Conservation (phyloP, 176 grass and related monocot species). For the Zea luxurians region DNA sequence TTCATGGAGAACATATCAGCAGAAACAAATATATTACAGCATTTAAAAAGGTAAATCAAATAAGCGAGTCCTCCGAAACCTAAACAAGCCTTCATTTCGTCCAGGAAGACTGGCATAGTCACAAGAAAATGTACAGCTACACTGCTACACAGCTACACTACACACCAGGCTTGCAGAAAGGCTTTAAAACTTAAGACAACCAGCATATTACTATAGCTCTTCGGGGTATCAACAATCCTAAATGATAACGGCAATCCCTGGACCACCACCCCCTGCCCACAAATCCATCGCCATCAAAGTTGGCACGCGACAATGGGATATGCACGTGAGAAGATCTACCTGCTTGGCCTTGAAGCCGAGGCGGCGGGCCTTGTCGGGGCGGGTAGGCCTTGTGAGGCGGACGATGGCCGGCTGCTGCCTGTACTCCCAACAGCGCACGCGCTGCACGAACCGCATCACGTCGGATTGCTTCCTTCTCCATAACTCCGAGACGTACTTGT, state of each 20-base stretch:
- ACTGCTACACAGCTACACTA: too few species aligned
- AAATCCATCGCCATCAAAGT: background rate
- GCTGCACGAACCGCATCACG: constrained; percentile 75
- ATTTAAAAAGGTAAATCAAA: too few species aligned
- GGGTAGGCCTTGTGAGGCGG: constrained; percentile 59
- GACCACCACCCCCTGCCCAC: background rate
- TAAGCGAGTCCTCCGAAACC: background rate
- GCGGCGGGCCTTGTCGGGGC: constrained; percentile 84
- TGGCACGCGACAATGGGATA: background rate
- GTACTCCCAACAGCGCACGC: constrained; percentile 77
- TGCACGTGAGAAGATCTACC: constrained; percentile 37
- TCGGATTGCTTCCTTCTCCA: constrained; percentile 89
- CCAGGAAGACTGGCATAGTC: background rate
- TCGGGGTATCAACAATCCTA: background rate
- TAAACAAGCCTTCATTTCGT: background rate
- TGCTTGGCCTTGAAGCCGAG: constrained; percentile 91
- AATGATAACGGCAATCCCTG: background rate
- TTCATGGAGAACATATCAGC: background rate
- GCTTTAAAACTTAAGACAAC: background rate
- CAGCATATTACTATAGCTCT: background rate
- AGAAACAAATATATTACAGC: background rate
- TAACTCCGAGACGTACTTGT: constrained; percentile 85
- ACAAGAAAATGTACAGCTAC: background rate
- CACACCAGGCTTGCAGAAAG: background rate
- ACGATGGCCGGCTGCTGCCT: constrained; percentile 69